These are phyloP conservation scores for Mediolabrus comicus DNA, from an alignment of 108 stramenopile genomes.

Conservation along the genomic window DNA sequence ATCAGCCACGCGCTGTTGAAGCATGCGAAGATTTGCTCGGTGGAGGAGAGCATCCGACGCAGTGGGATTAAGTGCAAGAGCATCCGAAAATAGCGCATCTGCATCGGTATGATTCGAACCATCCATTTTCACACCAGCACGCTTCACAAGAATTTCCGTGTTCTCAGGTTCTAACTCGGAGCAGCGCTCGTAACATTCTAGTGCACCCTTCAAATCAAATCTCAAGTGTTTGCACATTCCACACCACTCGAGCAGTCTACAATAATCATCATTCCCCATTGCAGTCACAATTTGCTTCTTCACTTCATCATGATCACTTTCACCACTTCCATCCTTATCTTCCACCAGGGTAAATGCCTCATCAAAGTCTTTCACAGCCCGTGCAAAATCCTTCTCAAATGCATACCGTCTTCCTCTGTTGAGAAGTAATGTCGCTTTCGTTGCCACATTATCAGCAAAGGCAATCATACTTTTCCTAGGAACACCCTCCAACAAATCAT, in stretches of 20 bases:
- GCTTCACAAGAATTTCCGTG: constrained; percentile 80
- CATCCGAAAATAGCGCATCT: constrained; percentile 69
- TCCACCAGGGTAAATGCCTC: constrained; percentile 59
- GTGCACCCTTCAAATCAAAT: constrained; percentile 82
- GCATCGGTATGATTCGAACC: constrained; percentile 66
- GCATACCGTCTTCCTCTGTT: constrained; percentile 78
- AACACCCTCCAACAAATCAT: constrained; percentile 33
- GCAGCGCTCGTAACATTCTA: constrained; percentile 71
- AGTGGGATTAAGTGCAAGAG: constrained; percentile 70
- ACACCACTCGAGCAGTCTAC: constrained; percentile 81
- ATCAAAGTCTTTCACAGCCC: constrained; percentile 68
- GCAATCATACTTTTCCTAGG: constrained; percentile 21
- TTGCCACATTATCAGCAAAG: constrained; percentile 36
- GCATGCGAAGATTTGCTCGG: constrained; percentile 84
- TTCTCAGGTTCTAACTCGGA: constrained; percentile 80
- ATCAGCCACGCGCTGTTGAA: constrained; percentile 60
- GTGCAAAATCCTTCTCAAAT: constrained; percentile 64
- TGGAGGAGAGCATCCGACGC: constrained; percentile 85
- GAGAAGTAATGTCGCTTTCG: constrained; percentile 55
- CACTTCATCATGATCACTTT: constrained; percentile 22
- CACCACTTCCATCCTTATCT: constrained; percentile 29
- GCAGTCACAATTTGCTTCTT: constrained; percentile 30
- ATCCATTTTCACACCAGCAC: constrained; percentile 91
- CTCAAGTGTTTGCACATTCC: constrained; percentile 88
- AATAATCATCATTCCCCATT: constrained; percentile 70